Base-by-base conservation (phyloP, 352 stramenopile species). In the Salisapilia sapeloensis region DNA sequence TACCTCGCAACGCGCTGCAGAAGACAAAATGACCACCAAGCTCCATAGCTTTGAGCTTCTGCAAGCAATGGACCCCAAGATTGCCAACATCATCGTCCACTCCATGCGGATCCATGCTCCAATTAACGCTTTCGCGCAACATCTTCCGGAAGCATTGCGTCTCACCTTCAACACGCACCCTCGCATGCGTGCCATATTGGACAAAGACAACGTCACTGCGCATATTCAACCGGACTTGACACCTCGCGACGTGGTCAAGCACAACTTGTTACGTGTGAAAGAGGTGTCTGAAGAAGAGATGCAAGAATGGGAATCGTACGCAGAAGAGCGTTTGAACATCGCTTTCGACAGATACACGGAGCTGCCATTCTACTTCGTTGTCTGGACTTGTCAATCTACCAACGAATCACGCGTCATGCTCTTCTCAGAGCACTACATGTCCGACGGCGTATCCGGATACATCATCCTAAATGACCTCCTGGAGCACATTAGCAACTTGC, bases 401-500 rank as follows among this genome's bases (percentile, higher is more conserved):
- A 17, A 44, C 25, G 40, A 46, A 4, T 50, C 42, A 2, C 46
- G 56, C 0, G 18, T 74, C 8, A 44, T 66, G 28, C 40, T 74
- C 17, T 59, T 66, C 45, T 57, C 50, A 17, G 60, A 74, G 24
- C 53, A 74, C 31, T 64, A 53, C 35, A 48, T 56, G 33, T 56
- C 49, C 3, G 60, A 74, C 30, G 56, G 50, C n/a, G 50, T 31
- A 18, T 66, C 60, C 2, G 53, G 56, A 3, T 51, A 43, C 23
- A 37, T 42, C 2, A 27, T 62, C 4, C 29, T 74, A 9, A 48
- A 74, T 42, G 43, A 55, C 34, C 28, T 69, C n/a, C 16, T 69
- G n/a, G n/a, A n/a, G n/a, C 2, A 44, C 47, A 7, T 48, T 54
- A 1, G 46, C 49, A 5, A 28, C 39, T n/a, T n/a, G n/a, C n/a